Base-by-base conservation (phyloP, 2,329 filamentous ascomycete genomes). In the Colletotrichum sp. region DNA sequence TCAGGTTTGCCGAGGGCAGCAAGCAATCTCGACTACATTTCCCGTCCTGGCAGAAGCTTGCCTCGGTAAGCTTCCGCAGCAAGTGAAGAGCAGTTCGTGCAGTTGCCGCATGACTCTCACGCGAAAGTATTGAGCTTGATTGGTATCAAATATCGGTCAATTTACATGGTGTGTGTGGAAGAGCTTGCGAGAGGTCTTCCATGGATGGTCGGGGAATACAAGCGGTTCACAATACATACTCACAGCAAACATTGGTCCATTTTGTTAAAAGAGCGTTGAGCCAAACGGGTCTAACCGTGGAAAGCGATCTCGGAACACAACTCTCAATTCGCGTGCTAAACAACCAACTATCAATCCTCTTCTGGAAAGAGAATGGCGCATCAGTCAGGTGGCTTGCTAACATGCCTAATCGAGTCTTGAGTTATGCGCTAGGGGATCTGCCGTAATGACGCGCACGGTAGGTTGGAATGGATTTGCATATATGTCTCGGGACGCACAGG, bases 101-200 rank as follows among this genome's bases (percentile, higher is more conserved):
- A 0, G 4, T 21, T 9, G 18, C n/a, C 0, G 2, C 9, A 21
- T 21, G 4, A n/a, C 10, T 48, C 0, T 10, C 39, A n/a, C 9
- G 39, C 39, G 39, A 48, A 2, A 21, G 6, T 43, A 12, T 43
- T n/a, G 43, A 48, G 18, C 43, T 6, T 48, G 43, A 2, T 2
- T 21, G 2, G 10, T 13, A 6, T 21, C 39, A 12, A 13, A 48
- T 0, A 6, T 48, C n/a, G 10, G 43, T 2, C 10, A 21, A 48
- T 48, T 7, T 48, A 48, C n/a, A 16, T 21, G 5, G 43, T 1
- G 5, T 21, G 18, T 6, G 4, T 48, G 18, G 3, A n/a, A 2
- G 9, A n/a, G 1, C 3, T 48, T 48, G 18, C 4, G 9, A 48
- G 18, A 48, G 18, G 18, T n/a, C 5, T 21, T n/a, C 18, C 4